These are phyloP conservation scores for Takashimella koratensis DNA, from an alignment of 1,284 basidiomycete genomes.

Conservation along the genomic window DNA sequence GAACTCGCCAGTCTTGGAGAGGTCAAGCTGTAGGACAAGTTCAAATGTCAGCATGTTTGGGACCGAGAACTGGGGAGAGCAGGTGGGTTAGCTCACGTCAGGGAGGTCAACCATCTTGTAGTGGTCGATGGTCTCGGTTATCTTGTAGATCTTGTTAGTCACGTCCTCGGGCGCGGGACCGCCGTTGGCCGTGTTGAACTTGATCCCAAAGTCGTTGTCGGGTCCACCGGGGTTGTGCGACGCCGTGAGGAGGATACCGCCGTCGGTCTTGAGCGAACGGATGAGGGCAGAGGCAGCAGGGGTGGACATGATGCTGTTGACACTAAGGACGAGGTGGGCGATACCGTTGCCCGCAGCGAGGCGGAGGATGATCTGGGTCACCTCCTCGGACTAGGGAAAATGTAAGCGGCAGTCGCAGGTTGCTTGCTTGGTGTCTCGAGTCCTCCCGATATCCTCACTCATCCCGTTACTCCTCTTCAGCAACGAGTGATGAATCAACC, in stretches of 20 bases:
- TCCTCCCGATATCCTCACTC: too few species aligned
- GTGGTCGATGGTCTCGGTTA: slow-evolving; percentile 76
- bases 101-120: slow-evolving; percentile 83
- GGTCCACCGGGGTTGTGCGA: slow-evolving; percentile 98
- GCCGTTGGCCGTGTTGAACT: slow-evolving; percentile 96
- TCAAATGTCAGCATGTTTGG: slow-evolving; percentile 9
- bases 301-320: slow-evolving; percentile 89
- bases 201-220: slow-evolving; percentile 97
- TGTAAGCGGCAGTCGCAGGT: background rate
- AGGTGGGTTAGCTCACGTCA: slow-evolving; percentile 58
- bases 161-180: slow-evolving; percentile 94
- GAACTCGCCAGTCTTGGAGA: slow-evolving; percentile 75
- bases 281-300: slow-evolving; percentile 96
- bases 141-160: slow-evolving; percentile 89
- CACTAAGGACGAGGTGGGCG: slow-evolving; percentile 80
- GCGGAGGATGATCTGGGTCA: slow-evolving; percentile 84
- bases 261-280: slow-evolving; percentile 90
- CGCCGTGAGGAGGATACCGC: slow-evolving; percentile 96
- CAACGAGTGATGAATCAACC: too few species aligned
- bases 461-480: too few species aligned
- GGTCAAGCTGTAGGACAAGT: slow-evolving; percentile 61
- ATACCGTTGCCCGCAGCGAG: slow-evolving; percentile 90
- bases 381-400: slow-evolving; percentile 60
- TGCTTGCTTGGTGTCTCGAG: too few species aligned
- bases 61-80: background rate